A percentile compares a stretch with the other conserved stretches of the same genome.
Evolutionary conservation across 805 yeast genomes (phyloP).

Genomic region (Barnettozyma sucrosica): DNA sequence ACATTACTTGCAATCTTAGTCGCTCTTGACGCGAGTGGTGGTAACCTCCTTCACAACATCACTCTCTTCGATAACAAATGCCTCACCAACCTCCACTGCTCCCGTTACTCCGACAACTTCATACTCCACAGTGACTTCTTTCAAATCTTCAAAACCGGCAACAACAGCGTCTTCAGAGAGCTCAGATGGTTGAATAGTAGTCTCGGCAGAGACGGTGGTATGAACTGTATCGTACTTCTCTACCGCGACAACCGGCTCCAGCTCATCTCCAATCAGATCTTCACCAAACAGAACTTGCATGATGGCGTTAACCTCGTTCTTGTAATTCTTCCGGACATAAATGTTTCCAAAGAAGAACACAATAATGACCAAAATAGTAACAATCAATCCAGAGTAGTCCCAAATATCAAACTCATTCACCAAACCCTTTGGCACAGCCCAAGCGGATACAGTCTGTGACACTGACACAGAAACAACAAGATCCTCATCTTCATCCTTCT

Average conservation of each 20-base stretch:
- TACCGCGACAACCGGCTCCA: not conserved
- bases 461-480: conserved; percentile 38
- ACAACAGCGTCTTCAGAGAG: not conserved
- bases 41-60: conserved; percentile 19
- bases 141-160: not conserved
- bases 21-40: not conserved
- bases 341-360: conserved; percentile 5
- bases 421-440: conserved; percentile 49
- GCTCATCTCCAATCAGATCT: not conserved
- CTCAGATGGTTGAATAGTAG: not conserved
- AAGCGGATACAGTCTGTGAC: conserved; percentile 63
- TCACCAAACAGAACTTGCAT: conserved; percentile 15
- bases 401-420: conserved; percentile 10
- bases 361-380: conserved; percentile 8
- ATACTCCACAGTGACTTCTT: not conserved
- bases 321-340: conserved; percentile 16
- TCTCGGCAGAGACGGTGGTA: not conserved
- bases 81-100: conserved; percentile 6
- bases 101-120: not conserved
- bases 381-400: conserved; percentile 8
- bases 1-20: not conserved
- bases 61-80: conserved; percentile 16
- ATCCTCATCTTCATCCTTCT: conserved; percentile 3
- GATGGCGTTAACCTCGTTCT: conserved; percentile 9
- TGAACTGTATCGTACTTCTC: too few species aligned